These are phyloP conservation scores for Umbelopsis sp. DNA, from an alignment of 192 early-diverging fungal species.

Conservation along the genomic window DNA sequence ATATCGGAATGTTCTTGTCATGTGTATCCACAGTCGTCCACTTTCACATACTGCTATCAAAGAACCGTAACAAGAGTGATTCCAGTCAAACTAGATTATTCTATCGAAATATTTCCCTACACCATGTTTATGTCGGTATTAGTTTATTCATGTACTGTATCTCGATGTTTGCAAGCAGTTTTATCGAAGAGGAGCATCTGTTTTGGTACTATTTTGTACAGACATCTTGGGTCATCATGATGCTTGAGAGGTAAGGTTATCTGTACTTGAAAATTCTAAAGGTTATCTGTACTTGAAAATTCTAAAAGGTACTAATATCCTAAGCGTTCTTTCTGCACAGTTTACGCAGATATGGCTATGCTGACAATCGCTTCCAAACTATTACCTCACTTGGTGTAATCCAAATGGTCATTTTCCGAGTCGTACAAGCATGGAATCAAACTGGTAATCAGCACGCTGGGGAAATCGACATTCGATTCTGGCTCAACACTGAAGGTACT, in stretches of 20 bases:
- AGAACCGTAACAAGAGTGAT: background rate
- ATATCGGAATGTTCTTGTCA: slow-evolving; percentile 13
- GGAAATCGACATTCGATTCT: slow-evolving; percentile 45
- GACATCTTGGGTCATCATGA: slow-evolving; percentile 53
- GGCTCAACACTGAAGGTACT: slow-evolving; percentile 35
- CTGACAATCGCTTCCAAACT: background rate
- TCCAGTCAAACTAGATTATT: background rate
- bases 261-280: background rate
- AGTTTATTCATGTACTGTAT: slow-evolving; percentile 41
- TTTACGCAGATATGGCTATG: background rate
- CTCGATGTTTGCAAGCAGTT: slow-evolving; percentile 65
- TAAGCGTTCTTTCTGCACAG: background rate
- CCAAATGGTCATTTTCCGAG: slow-evolving; percentile 43
- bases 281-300: background rate
- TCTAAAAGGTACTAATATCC: background rate
- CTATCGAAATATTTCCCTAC: background rate
- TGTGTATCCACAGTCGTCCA: background rate
- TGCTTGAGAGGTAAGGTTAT: slow-evolving; percentile 38
- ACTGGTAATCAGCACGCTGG: slow-evolving; percentile 51
- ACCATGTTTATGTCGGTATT: background rate
- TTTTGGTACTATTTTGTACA: slow-evolving; percentile 78
- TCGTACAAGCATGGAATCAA: slow-evolving; percentile 49
- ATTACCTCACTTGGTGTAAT: background rate
- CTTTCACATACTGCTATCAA: background rate
- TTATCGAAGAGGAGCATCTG: slow-evolving; percentile 76